Conservation (phyloP, 2,329 filamentous ascomycete genomes). For the Metarhizium anisopliae region DNA sequence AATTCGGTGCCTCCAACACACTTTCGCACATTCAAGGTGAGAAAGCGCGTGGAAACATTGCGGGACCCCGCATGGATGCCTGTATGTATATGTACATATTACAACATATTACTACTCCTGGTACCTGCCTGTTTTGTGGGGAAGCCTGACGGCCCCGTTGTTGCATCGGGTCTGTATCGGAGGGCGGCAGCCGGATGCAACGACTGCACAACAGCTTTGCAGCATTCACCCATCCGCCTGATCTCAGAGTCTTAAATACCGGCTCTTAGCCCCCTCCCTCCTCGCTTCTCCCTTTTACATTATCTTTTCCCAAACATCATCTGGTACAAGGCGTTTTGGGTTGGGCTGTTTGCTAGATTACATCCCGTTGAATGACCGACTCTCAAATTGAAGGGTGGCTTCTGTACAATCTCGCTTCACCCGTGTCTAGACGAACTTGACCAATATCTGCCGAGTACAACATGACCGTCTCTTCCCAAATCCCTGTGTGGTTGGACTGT, state of each 20-base stretch:
- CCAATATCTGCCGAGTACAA: not conserved
- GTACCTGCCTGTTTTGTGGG: not conserved
- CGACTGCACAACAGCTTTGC: not conserved
- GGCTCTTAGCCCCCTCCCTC: too few relatives aligned
- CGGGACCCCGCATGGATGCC: too few relatives aligned
- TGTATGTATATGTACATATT: too few relatives aligned
- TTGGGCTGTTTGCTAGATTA: not conserved
- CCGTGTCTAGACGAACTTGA: not conserved
- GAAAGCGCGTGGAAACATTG: too few relatives aligned
- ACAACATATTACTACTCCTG: too few relatives aligned
- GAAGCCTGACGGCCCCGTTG: not conserved
- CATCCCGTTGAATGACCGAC: not conserved
- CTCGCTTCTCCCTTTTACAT: too few relatives aligned
- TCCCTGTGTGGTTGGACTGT: constrained; percentile 53
- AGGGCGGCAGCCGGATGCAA: not conserved
- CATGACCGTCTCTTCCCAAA: constrained; percentile 11
- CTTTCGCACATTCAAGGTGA: too few relatives aligned
- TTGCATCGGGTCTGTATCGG: not conserved
- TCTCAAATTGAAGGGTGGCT: not conserved
- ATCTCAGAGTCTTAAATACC: not conserved
- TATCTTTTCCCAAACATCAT: too few relatives aligned
- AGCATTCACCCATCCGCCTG: not conserved
- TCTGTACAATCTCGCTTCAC: not conserved
- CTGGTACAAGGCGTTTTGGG: too few relatives aligned
- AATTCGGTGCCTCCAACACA: too few relatives aligned